phyloP scores from a whole-genome alignment of 257 asterid species.

The Ligustrum vulgare region DNA sequence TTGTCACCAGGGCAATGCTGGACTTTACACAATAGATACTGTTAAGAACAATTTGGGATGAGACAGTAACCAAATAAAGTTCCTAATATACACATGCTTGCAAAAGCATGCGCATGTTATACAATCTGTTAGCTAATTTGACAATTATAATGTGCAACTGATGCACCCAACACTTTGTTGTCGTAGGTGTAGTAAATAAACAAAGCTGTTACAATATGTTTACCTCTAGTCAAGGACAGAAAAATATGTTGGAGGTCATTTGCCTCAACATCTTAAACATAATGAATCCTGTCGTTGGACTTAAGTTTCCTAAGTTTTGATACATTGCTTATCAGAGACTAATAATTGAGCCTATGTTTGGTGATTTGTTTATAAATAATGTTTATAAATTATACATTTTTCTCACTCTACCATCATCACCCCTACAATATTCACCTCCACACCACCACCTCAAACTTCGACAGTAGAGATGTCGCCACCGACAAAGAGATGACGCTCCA shows the following conservation, averaged over 20 bases:
- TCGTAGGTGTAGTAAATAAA: constrained; percentile 17
- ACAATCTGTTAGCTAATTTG: constrained; percentile 89
- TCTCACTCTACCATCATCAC: too few relatives aligned
- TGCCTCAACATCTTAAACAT: constrained; percentile 93
- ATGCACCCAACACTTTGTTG: constrained; percentile 25
- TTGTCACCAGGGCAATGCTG: constrained; percentile 88
- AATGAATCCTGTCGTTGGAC: constrained; percentile 65
- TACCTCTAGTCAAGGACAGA: constrained; percentile 89
- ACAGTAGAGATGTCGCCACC: too few relatives aligned
- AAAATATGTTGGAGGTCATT: constrained; percentile 97
- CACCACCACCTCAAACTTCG: too few relatives aligned
- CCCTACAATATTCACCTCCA: too few relatives aligned
- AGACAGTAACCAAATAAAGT: constrained; percentile 15
- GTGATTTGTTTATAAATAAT: too few relatives aligned
- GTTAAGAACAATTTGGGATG: constrained; percentile 22
- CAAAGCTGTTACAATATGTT: constrained; percentile 10
- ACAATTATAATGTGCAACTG: constrained; percentile 96
- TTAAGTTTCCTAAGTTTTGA: constrained; percentile 93
- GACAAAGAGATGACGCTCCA: too few relatives aligned
- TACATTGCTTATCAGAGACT: too few relatives aligned
- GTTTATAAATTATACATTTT: too few relatives aligned
- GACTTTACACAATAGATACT: constrained; percentile 47
- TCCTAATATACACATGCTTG: constrained; percentile 68
- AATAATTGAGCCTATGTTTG: too few relatives aligned
- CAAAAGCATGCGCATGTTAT: constrained; percentile 92